Percentiles rank a stretch among this genome's conserved stretches.
These are phyloP conservation scores for Calonectria honghensis DNA, from an alignment of 2,329 filamentous ascomycete species.

Conservation along the genomic window DNA sequence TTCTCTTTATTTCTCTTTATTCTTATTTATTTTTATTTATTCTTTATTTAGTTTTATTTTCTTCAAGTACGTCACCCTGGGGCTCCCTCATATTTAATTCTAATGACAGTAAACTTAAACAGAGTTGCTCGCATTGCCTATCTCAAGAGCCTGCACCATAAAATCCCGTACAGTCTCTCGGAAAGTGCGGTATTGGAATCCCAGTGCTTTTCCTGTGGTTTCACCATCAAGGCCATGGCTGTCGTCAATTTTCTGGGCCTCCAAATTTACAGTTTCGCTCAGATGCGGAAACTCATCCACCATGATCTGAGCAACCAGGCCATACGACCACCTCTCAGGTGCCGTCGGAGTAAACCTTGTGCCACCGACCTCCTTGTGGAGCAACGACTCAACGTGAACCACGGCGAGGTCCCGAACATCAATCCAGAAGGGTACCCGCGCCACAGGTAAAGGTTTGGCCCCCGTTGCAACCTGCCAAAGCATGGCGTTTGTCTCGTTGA, in stretches of 20 bases:
- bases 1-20: neutral
- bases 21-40: too few species aligned
- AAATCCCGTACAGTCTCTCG: conserved; percentile 13
- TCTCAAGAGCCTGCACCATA: conserved; percentile 1
- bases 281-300: conserved; percentile 12
- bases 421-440: conserved; percentile 9
- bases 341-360: conserved; percentile 12
- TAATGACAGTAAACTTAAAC: too few species aligned
- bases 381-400: conserved; percentile 11
- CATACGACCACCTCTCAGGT: conserved; percentile 7
- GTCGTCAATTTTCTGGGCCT: neutral
- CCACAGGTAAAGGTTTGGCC: neutral
- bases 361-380: neutral
- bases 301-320: conserved; percentile 1
- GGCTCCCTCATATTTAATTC: too few species aligned
- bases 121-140: neutral
- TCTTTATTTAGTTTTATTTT: too few species aligned
- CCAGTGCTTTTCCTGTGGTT: neutral
- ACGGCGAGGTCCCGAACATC: conserved; percentile 14
- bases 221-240: conserved; percentile 14
- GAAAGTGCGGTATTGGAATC: conserved; percentile 15
- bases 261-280: neutral
- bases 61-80: too few species aligned
- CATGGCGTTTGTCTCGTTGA: conserved; percentile 14
- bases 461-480: conserved; percentile 13